Evolutionary conservation across 768 basidiomycete genomes (phyloP).

Genomic region (Amylocystis lapponica): DNA sequence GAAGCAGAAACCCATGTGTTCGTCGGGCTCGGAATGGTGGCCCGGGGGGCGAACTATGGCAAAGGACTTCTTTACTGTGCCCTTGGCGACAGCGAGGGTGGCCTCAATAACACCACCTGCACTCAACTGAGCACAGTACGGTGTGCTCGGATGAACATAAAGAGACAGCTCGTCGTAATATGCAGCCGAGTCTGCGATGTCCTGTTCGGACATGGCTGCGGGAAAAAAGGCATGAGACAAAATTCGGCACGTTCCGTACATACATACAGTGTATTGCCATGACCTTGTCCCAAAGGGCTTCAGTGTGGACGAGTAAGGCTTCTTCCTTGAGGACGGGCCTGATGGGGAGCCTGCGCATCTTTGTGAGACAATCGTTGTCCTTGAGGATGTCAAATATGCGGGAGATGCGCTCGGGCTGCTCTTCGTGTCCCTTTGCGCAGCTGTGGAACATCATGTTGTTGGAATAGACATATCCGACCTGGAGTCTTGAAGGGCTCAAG

Average conservation of each 20-base stretch:
- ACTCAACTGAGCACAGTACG: slow-evolving; percentile 78
- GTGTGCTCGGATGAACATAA: slow-evolving; percentile 84
- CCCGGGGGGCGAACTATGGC: slow-evolving; percentile 97
- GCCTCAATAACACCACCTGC: slow-evolving; percentile 96
- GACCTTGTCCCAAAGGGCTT: slow-evolving; percentile 90
- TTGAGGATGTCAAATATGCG: slow-evolving; percentile 65
- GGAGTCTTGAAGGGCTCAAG: background rate
- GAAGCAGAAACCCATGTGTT: slow-evolving; percentile 99
- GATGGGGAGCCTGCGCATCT: slow-evolving; percentile 77
- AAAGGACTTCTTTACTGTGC: slow-evolving; percentile 78
- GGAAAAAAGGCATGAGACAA: background rate
- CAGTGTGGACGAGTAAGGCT: slow-evolving; percentile 83
- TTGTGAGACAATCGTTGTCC: slow-evolving; percentile 49
- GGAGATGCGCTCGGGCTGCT: slow-evolving; percentile 70
- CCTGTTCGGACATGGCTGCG: slow-evolving; percentile 68
- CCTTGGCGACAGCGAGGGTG: slow-evolving; percentile 75
- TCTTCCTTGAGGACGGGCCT: slow-evolving; percentile 71
- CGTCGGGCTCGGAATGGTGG: slow-evolving; percentile 96
- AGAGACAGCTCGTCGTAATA: slow-evolving; percentile 92
- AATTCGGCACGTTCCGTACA: slow-evolving; percentile 2
- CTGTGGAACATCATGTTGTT: slow-evolving; percentile 82
- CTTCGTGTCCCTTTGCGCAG: slow-evolving; percentile 66
- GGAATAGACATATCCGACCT: slow-evolving; percentile 87
- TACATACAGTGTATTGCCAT: slow-evolving; percentile 71
- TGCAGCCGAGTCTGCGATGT: slow-evolving; percentile 65